phyloP scores from a whole-genome alignment of 2,329 filamentous ascomycete genomes.

The Chalara sp. region DNA sequence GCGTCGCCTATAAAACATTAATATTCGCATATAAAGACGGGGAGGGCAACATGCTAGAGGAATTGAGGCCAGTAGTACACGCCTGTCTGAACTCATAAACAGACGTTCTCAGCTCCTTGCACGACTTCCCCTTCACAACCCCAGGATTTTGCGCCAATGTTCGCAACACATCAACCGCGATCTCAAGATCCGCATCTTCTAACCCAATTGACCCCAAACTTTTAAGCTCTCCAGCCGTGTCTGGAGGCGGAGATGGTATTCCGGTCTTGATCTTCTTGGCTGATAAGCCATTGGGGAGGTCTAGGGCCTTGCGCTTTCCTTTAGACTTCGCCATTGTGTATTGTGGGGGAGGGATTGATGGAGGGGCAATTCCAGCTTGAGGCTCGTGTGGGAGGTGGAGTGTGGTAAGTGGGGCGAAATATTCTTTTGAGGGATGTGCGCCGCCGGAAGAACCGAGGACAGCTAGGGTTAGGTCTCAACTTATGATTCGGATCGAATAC shows the following conservation, averaged over 20 bases:
- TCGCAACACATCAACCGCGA: conserved; percentile 57
- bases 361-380: not conserved
- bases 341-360: not conserved
- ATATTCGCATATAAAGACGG: conserved; percentile 3
- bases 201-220: conserved; percentile 49
- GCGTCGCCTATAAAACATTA: conserved; percentile 36
- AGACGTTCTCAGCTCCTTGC: conserved; percentile 58
- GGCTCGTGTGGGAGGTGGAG: not conserved
- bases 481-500: no score
- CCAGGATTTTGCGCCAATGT: conserved; percentile 51
- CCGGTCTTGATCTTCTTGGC: conserved; percentile 34
- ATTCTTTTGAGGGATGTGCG: not conserved
- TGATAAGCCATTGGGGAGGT: conserved; percentile 28
- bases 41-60: conserved; percentile 34
- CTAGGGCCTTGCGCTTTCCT: conserved; percentile 39
- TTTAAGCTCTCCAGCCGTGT: conserved; percentile 36
- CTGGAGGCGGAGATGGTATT: conserved; percentile 29
- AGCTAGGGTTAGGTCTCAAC: no score
- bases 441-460: not conserved
- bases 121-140: conserved; percentile 62
- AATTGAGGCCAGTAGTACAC: conserved; percentile 59
- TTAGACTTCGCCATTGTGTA: conserved; percentile 38
- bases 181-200: conserved; percentile 60
- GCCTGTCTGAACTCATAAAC: conserved; percentile 65
- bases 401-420: not conserved